Evolutionary conservation across 2,329 filamentous ascomycete species (phyloP), one percentile per base, ranked within the genome.

Genomic region (Zymoseptoria passerinii): DNA sequence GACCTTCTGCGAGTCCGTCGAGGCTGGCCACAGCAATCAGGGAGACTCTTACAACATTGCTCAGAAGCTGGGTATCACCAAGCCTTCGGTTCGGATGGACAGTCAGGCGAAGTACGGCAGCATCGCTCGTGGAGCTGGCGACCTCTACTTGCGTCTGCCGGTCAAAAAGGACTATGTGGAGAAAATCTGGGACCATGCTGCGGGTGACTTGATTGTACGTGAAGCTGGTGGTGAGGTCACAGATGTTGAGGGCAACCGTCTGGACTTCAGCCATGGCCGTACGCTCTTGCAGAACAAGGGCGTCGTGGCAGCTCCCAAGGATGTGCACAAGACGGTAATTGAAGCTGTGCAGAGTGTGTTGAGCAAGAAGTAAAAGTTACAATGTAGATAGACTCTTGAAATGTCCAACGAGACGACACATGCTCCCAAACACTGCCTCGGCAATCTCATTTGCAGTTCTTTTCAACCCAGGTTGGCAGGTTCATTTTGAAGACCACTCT

Each of bases 141-240:
- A 99, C 71, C 86, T 99, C 65, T 99, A 99, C 76, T 82, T 99
- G 58, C 84, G 95, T 56, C 78, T 99, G 59, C 94, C 94, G 3
- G 87, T 90, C 28, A 88, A 84, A 72, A 88, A 87, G 67, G 86
- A 87, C 56, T 99, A 99, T 77, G 85, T 95, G 73, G 94, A 99
- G 81, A 99, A 99, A 83, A 99, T 99, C 66, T 99, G 94, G 94
- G 94, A 99, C 72, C 94, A 99, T 74, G 94, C 94, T 18, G 94
- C 92, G 10, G 94, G 94, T 48, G 92, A 96, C 69, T 77, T 99
- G 59, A 92, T 99, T 65, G 94, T 97, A 48, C 82, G 92, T 58
- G 95, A 99, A 76, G 91, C 94, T 2, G 94, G 94, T 54, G 95
- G 94, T 53, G 80, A 88, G 69, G 92, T 99, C 56, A 95, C 91